Percentiles rank a stretch among this genome's conserved stretches.
Evolutionary conservation across 768 basidiomycete species (phyloP).

Genomic region (Pholiota molesta): DNA sequence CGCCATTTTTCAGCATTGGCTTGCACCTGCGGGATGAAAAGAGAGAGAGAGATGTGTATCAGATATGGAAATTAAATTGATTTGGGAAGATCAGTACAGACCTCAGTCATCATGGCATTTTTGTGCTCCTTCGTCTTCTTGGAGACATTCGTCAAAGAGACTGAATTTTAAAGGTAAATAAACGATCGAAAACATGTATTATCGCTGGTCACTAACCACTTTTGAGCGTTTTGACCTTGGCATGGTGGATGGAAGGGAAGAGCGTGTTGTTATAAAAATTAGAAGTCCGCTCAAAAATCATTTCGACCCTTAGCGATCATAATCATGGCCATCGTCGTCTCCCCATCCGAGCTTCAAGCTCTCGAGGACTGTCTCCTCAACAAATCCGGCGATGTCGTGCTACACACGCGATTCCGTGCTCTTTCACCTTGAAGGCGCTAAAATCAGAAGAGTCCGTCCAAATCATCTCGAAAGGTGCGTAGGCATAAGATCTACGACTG

Average conservation of each 20-base stretch:
- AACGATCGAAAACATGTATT: not conserved
- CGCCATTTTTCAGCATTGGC: conserved; percentile 85
- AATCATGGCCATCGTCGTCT: conserved; percentile 36
- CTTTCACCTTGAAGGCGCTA: conserved; percentile 91
- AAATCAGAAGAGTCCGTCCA: conserved; percentile 77
- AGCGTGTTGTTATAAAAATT: conserved; percentile 30
- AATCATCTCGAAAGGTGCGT: conserved; percentile 82
- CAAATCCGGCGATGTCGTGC: conserved; percentile 63
- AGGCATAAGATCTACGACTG: not conserved
- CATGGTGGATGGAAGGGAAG: conserved; percentile 52
- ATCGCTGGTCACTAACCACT: conserved; percentile 59
- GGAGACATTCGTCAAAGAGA: conserved; percentile 91
- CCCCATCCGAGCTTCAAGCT: conserved; percentile 57
- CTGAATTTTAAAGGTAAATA: conserved; percentile 41
- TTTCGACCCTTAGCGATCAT: conserved; percentile 27
- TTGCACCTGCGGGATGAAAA: conserved; percentile 60
- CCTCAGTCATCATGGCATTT: conserved; percentile 78
- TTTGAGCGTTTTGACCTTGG: conserved; percentile 89
- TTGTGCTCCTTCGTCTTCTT: conserved; percentile 96
- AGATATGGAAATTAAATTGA: conserved; percentile 2
- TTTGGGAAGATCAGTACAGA: conserved; percentile 33
- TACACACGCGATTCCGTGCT: conserved; percentile 89
- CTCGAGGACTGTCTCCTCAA: conserved; percentile 85
- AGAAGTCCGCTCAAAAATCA: conserved; percentile 53
- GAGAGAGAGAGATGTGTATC: not conserved